Base-by-base conservation (phyloP, 2,329 filamentous ascomycete species). In the Lizonia empirigonia region DNA sequence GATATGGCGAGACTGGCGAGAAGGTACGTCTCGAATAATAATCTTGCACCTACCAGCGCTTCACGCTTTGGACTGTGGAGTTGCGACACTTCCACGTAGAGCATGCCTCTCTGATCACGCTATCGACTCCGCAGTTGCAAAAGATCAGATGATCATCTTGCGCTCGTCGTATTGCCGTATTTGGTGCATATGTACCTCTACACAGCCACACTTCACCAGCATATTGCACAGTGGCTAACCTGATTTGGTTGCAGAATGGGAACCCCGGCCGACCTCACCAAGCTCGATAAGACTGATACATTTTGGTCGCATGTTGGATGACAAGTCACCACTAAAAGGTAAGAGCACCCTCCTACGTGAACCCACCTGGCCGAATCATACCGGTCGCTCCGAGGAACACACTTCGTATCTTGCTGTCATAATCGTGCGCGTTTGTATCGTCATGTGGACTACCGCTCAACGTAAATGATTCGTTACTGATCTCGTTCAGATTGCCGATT, bases 1-100 rank as follows among this genome's bases (percentile, higher is more conserved):
- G 68, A 96, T 97, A 70, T 83, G 94, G 78, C 83, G 90, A 64
- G 92, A 97, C 72, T 97, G 93, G 93, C 82, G 91, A 62, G 87
- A 86, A 64, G 90, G 82, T 83, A 76, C 48, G 70, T 60, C 45
- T 15, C 18, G 32, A 5, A 36, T 2, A 30, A n/a, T n/a, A n/a
- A n/a, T n/a, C n/a, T n/a, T n/a, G n/a, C n/a, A 6, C 3, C 33
- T 32, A 27, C 32, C 18, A 19, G 8, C 16, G 5, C 8, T 18
- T 22, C 22, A 33, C 18, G 7, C 15, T 33, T n/a, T n/a, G n/a
- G n/a, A n/a, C n/a, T n/a, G n/a, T n/a, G n/a, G n/a, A n/a, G n/a
- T n/a, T n/a, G n/a, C n/a, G n/a, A 16, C 29, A 27, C 20, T 13
- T 6, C 10, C 15, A 13, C 16, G 15, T 27, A n/a, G 8, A 15